Percentiles rank a stretch among this genome's conserved stretches.
These are phyloP conservation scores for Ceratobasidium sp. DNA, from an alignment of 1,284 basidiomycete genomes.

Conservation along the genomic window DNA sequence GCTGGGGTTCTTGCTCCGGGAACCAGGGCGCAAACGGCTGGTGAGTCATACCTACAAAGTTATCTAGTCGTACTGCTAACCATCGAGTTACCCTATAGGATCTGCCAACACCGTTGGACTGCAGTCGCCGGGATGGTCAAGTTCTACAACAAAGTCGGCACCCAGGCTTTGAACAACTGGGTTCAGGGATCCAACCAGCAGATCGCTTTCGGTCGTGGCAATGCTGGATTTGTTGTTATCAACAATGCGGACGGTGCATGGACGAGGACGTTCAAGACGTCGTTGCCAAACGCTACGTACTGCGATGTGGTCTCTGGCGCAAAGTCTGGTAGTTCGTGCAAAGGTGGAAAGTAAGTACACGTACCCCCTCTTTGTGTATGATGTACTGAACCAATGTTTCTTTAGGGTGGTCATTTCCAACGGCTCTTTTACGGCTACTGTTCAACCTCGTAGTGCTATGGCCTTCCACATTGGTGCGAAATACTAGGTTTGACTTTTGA, in stretches of 20 bases:
- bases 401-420: slow-evolving; percentile 67
- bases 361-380: neutral
- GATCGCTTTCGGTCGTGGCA: slow-evolving; percentile 75
- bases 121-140: slow-evolving; percentile 73
- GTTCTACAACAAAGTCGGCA: slow-evolving; percentile 69
- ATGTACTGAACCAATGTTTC: neutral
- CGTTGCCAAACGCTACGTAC: slow-evolving; percentile 70
- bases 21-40: slow-evolving; percentile 70
- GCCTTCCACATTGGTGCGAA: slow-evolving; percentile 70
- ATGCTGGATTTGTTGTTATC: slow-evolving; percentile 73
- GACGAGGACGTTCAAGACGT: slow-evolving; percentile 69
- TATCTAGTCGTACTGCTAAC: neutral
- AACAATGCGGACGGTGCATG: slow-evolving; percentile 72
- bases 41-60: slow-evolving; percentile 49
- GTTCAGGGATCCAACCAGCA: slow-evolving; percentile 68
- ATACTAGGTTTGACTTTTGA: slow-evolving; percentile 22
- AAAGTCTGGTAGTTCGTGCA: slow-evolving; percentile 62
- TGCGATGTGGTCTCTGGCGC: slow-evolving; percentile 74
- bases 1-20: slow-evolving; percentile 67
- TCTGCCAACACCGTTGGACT: slow-evolving; percentile 69
- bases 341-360: slow-evolving; percentile 65
- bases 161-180: slow-evolving; percentile 68
- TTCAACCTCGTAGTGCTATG: slow-evolving; percentile 69
- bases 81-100: slow-evolving; percentile 34
- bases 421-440: slow-evolving; percentile 68